Evolutionary conservation across 148 eudicot species (phyloP).

Genomic region (Vaccinium vitisidaea): DNA sequence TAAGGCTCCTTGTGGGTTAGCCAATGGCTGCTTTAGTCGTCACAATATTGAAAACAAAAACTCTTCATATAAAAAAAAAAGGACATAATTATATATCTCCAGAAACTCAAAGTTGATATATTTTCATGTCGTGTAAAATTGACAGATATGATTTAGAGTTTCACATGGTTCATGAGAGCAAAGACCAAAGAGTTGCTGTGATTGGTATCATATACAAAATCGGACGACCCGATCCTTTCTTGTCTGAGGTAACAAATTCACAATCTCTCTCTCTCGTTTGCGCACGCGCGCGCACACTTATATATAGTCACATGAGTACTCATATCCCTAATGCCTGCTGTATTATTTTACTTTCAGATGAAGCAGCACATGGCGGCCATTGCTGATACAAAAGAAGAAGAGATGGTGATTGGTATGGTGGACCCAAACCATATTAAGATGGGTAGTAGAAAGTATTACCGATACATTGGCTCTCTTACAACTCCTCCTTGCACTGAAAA

Average conservation of each 20-base stretch:
- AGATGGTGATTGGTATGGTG: constrained; percentile 26
- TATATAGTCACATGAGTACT: neutral
- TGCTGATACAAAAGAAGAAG: constrained; percentile 12
- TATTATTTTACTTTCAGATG: constrained; percentile 12
- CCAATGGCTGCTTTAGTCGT: too few relatives aligned
- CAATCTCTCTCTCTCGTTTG: neutral
- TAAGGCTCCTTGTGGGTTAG: too few relatives aligned
- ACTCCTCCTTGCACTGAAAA: constrained; percentile 42
- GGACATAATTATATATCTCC: neutral
- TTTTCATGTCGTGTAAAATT: neutral
- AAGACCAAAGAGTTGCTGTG: constrained; percentile 26
- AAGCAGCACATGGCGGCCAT: constrained; percentile 22
- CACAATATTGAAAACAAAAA: too few relatives aligned
- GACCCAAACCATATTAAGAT: constrained; percentile 28
- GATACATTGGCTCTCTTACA: constrained; percentile 51
- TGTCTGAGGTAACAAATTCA: constrained; percentile 27
- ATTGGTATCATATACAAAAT: constrained; percentile 38
- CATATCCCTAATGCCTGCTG: neutral
- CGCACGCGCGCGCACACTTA: neutral
- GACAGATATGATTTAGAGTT: constrained; percentile 38
- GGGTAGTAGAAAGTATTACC: constrained; percentile 32
- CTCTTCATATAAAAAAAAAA: too few relatives aligned
- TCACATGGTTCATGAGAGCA: constrained; percentile 39
- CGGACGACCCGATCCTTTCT: constrained; percentile 33
- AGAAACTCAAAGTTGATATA: neutral